A percentile compares a stretch with the other conserved stretches of the same genome.
These are phyloP conservation scores for Phyllosticta citrichinensis DNA, from an alignment of 2,329 filamentous ascomycete species.

Conservation along the genomic window DNA sequence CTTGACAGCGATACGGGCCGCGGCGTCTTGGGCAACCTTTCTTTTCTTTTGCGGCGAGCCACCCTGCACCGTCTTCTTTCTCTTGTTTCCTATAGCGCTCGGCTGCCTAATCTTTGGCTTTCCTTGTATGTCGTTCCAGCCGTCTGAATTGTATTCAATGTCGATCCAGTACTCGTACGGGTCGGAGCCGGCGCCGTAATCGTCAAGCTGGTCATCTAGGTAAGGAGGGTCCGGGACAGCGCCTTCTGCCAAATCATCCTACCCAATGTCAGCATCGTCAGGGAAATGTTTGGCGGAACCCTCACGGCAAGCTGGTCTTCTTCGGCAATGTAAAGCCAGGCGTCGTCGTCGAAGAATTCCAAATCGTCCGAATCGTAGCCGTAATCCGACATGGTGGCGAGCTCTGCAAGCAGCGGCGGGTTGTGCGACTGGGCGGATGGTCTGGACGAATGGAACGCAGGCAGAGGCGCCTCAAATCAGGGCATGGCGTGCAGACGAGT, in stretches of 20 bases:
- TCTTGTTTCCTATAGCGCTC: constrained; percentile 21
- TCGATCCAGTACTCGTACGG: constrained; percentile 40
- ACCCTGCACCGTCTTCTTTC: constrained; percentile 10
- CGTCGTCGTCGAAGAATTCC: constrained; percentile 27
- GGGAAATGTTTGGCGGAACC: not conserved
- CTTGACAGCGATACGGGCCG: not conserved
- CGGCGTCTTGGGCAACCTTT: constrained; percentile 4
- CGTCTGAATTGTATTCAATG: constrained; percentile 38
- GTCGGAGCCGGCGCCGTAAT: constrained; percentile 33
- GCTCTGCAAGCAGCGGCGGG: not conserved
- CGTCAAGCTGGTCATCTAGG: constrained; percentile 21
- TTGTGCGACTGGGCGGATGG: not conserved
- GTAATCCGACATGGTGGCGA: constrained; percentile 30
- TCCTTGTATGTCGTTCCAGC: constrained; percentile 31
- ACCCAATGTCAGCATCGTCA: constrained; percentile 12
- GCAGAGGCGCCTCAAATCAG: not conserved
- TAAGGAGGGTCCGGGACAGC: constrained; percentile 35
- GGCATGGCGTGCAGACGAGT: not conserved
- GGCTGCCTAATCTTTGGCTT: constrained; percentile 13
- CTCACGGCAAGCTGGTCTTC: constrained; percentile 29
- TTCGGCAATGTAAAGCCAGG: constrained; percentile 39
- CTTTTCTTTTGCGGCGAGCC: constrained; percentile 13
- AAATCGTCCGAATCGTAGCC: constrained; percentile 29
- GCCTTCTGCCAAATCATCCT: constrained; percentile 42
- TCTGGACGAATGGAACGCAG: not conserved